Conservation (phyloP, 2,329 filamentous ascomycete genomes). For the Cordyceps tenuipes region DNA sequence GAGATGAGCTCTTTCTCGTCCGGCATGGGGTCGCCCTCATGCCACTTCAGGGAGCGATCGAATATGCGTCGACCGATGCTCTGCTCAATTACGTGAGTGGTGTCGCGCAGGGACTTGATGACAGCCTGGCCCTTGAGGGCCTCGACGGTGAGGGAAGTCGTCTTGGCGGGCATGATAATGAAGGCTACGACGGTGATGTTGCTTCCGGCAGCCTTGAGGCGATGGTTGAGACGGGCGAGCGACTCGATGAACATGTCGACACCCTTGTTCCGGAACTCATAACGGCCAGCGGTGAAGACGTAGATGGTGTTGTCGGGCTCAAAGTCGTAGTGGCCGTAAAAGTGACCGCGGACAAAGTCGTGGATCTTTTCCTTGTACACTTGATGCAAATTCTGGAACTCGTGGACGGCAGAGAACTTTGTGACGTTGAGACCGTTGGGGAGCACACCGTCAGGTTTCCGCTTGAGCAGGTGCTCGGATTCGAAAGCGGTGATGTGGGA, state of each 20-base stretch:
- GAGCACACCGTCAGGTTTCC: slow-evolving; percentile 92
- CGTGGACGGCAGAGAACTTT: slow-evolving; percentile 96
- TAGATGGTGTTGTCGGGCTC: slow-evolving; percentile 95
- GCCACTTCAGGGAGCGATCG: slow-evolving; percentile 89
- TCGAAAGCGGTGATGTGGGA: slow-evolving; percentile 98
- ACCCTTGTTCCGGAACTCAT: slow-evolving; percentile 97
- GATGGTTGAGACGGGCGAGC: slow-evolving; percentile 86
- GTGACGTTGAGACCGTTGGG: slow-evolving; percentile 95
- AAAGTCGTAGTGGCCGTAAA: slow-evolving; percentile 97
- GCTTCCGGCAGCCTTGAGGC: slow-evolving; percentile 74
- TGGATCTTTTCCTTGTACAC: slow-evolving; percentile 97
- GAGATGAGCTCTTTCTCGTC: slow-evolving; percentile 96
- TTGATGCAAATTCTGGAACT: slow-evolving; percentile 97
- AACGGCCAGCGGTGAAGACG: slow-evolving; percentile 93
- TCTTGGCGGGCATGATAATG: slow-evolving; percentile 97
- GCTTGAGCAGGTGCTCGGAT: slow-evolving; percentile 92
- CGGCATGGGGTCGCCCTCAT: slow-evolving; percentile 84
- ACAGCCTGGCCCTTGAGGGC: slow-evolving; percentile 94
- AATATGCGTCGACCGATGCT: slow-evolving; percentile 91
- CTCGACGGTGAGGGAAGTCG: slow-evolving; percentile 88
- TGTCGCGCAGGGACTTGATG: slow-evolving; percentile 91
- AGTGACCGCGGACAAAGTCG: slow-evolving; percentile 95
- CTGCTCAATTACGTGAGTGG: slow-evolving; percentile 83
- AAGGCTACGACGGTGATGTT: slow-evolving; percentile 95
- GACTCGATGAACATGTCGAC: slow-evolving; percentile 99